Evolutionary conservation across 2,329 filamentous ascomycete species (phyloP).

Genomic region (Coniochaeta ligniaria): DNA sequence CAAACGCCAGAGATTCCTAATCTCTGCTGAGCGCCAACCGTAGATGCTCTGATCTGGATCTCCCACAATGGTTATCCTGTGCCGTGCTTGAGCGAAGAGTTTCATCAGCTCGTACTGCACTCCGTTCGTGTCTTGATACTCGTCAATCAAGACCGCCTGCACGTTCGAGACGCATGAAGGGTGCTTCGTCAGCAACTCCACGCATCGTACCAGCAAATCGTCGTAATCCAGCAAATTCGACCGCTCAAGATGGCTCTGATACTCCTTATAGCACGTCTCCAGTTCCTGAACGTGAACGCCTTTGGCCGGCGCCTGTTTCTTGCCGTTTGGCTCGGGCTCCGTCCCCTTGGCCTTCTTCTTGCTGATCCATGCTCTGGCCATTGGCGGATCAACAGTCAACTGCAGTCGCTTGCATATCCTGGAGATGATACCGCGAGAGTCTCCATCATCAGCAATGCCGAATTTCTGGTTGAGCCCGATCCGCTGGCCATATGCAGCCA

Average conservation of each 20-base stretch:
- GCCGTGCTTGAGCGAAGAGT: slow-evolving; percentile 65
- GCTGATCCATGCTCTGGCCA: slow-evolving; percentile 70
- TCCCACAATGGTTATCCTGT: slow-evolving; percentile 87
- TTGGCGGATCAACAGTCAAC: slow-evolving; percentile 59
- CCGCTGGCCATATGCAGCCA: slow-evolving; percentile 74
- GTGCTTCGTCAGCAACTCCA: slow-evolving; percentile 65
- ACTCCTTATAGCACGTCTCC: slow-evolving; percentile 62
- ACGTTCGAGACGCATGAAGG: slow-evolving; percentile 84
- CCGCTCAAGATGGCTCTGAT: slow-evolving; percentile 65
- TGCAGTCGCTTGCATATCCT: slow-evolving; percentile 73
- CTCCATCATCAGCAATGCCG: slow-evolving; percentile 79
- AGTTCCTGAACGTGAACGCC: slow-evolving; percentile 47
- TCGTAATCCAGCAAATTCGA: slow-evolving; percentile 92
- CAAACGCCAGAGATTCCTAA: slow-evolving; percentile 77
- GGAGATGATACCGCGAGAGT: slow-evolving; percentile 72
- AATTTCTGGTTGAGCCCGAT: slow-evolving; percentile 81
- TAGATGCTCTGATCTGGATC: slow-evolving; percentile 99
- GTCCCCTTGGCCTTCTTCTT: slow-evolving; percentile 53
- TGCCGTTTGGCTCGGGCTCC: slow-evolving; percentile 25
- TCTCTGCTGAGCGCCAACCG: slow-evolving; percentile 88
- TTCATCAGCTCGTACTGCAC: slow-evolving; percentile 94
- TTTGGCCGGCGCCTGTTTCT: slow-evolving; percentile 27
- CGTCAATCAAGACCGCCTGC: slow-evolving; percentile 86
- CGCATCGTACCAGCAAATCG: slow-evolving; percentile 78
- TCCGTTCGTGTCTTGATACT: slow-evolving; percentile 95